phyloP scores from a whole-genome alignment of 257 asterid genomes.

The Sherardia arvensis region DNA sequence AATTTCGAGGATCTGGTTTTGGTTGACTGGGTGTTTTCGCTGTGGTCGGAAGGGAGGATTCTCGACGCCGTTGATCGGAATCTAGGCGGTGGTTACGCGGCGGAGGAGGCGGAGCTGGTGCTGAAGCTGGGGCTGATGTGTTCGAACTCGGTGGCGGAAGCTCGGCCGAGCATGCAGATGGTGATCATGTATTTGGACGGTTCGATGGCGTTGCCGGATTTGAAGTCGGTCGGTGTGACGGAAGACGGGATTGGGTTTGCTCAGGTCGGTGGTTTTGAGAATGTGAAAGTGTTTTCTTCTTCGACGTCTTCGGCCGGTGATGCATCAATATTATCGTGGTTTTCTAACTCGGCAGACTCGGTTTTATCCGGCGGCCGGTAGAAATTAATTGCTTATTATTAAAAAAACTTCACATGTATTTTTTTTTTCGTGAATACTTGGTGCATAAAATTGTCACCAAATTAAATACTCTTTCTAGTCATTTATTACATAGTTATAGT shows the following conservation, averaged over 20 bases:
- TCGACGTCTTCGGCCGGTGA: neutral
- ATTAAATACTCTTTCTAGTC: no score
- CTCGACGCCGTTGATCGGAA: constrained; percentile 40
- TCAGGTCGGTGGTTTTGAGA: constrained; percentile 29
- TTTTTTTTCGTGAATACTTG: no score
- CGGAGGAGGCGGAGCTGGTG: constrained; percentile 41
- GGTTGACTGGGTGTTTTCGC: constrained; percentile 42
- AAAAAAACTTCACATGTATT: no score
- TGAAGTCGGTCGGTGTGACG: constrained; percentile 21
- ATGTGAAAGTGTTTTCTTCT: constrained; percentile 2
- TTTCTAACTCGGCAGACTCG: neutral
- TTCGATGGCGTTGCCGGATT: constrained; percentile 33
- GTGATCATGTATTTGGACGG: constrained; percentile 37
- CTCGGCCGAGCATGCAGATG: constrained; percentile 46
- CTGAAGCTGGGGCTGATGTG: constrained; percentile 52
- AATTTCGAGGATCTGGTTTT: constrained; percentile 23
- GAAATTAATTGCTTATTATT: no score
- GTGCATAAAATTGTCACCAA: no score
- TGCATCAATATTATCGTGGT: neutral
- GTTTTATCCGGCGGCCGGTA: neutral
- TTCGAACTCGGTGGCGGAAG: constrained; percentile 30
- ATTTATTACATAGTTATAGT: no score
- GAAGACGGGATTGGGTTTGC: constrained; percentile 18
- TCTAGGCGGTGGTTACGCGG: constrained; percentile 30
- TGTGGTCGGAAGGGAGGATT: constrained; percentile 39